phyloP scores from a whole-genome alignment of 768 basidiomycete species.

The Kondoa subrosea region DNA sequence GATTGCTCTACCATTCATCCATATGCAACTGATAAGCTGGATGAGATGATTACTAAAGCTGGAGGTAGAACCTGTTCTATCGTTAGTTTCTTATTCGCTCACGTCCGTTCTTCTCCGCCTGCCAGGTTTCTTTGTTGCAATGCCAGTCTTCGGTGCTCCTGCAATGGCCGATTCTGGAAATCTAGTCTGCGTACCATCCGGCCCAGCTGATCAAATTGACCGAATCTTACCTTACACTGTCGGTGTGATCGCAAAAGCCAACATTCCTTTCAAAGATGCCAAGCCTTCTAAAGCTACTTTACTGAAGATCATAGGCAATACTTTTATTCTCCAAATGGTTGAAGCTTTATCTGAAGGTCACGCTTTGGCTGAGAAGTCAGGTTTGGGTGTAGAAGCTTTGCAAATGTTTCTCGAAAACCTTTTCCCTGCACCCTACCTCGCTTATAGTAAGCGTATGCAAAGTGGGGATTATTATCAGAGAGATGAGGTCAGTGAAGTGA shows the following conservation, averaged over 20 bases:
- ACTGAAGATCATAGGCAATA: slow-evolving; percentile 17
- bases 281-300: slow-evolving; percentile 9
- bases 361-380: slow-evolving; percentile 15
- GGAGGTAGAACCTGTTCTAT: no score
- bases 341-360: slow-evolving; percentile 11
- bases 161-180: background rate
- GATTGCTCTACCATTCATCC: slow-evolving; percentile 14
- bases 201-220: slow-evolving; percentile 10
- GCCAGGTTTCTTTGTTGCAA: no score
- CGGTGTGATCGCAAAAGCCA: slow-evolving; percentile 17
- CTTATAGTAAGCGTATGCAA: slow-evolving; percentile 13
- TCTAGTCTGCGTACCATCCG: slow-evolving; percentile 16
- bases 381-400: slow-evolving; percentile 13
- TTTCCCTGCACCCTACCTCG: slow-evolving; percentile 12
- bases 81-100: no score
- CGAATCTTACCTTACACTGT: slow-evolving; percentile 11
- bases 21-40: slow-evolving; percentile 10
- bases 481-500: slow-evolving; percentile 6
- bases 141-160: slow-evolving; percentile 12
- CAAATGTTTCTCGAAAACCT: slow-evolving; percentile 8
- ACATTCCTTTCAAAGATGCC: slow-evolving; percentile 9
- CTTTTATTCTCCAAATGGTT: slow-evolving; percentile 1
- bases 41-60: background rate
- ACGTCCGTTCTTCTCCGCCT: no score
- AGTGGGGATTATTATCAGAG: slow-evolving; percentile 18